Evolutionary conservation across 805 yeast genomes (phyloP), one percentile per base, ranked within the genome.

Genomic region (Candida stauntonica): DNA sequence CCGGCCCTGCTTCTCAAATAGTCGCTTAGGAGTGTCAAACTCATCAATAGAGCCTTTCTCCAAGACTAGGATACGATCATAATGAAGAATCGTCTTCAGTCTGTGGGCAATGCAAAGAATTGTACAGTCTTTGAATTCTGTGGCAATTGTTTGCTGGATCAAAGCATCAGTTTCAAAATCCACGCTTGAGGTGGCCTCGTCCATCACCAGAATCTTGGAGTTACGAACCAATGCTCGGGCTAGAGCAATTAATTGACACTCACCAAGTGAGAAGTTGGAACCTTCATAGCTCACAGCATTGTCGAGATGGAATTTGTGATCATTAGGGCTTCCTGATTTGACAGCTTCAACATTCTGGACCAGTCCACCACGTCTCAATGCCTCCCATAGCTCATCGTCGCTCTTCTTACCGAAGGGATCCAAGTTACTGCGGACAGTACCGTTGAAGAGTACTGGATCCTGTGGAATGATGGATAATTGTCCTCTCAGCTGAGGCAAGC

Each of bases 391-490:
- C 33, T 67, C 61, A 5, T 67, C 74, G 50, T 84, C 91, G 8
- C 66, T 47, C 47, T 67, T 66, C 49, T 76, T 68, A 29, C 63
- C 59, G 55, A 81, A 82, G 18, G 89, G 86, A 58, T 84, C 91
- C 50, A 82, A 64, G 52, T 83, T 82, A 42, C 72, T 71, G 44
- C 88, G 63, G 36, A 82, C 67, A 0, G 83, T 69, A 27, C 91
- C 91, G 47, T 72, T 73, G 61, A 82, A 82, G 44, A 82, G 63
- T 0, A 82, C 83, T 1, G 91, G 88, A 48, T 82, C 91, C 59
- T 83, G 91, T 1, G 91, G 91, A 49, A 82, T 82, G 42, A 82
- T 82, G 2, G 86, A 72, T 38, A 82, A 61, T 19, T 71, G 71
- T 7, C 74, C 66, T 53, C 91, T 68, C 51, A 82, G 66, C 47